phyloP scores from a whole-genome alignment of 192 early-diverging fungal genomes.

The Backusella psychrophila region DNA sequence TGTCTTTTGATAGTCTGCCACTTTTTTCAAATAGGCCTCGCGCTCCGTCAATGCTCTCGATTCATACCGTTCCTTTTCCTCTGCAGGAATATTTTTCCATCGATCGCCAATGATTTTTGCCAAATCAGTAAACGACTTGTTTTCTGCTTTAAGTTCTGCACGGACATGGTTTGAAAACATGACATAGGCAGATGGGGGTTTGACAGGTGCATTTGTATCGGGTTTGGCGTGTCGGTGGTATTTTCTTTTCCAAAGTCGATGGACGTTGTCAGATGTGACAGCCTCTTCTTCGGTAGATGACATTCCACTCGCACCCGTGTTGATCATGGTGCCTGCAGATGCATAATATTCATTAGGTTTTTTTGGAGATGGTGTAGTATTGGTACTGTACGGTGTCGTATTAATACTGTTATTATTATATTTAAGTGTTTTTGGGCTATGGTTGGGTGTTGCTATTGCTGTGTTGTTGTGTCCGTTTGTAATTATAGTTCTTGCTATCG shows the following conservation, averaged over 20 bases:
- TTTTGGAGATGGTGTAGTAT: neutral
- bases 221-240: constrained; percentile 48
- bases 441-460: neutral
- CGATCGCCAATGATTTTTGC: constrained; percentile 48
- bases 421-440: neutral
- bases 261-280: constrained; percentile 11
- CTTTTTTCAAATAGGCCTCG: constrained; percentile 26
- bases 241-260: constrained; percentile 35
- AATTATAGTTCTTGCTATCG: neutral
- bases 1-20: constrained; percentile 39
- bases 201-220: constrained; percentile 43
- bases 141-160: constrained; percentile 33
- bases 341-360: constrained; percentile 1
- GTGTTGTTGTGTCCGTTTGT: neutral
- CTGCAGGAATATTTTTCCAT: constrained; percentile 36
- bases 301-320: constrained; percentile 15
- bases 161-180: constrained; percentile 47
- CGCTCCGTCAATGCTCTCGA: constrained; percentile 23
- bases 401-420: neutral
- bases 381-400: neutral
- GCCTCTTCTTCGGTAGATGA: constrained; percentile 36
- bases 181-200: constrained; percentile 49
- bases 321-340: constrained; percentile 16
- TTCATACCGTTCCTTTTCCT: constrained; percentile 37
- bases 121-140: constrained; percentile 42